Percentiles rank a stretch among this genome's conserved stretches.
These are phyloP conservation scores for Ophiocordyceps camponoti-leonardi DNA, from an alignment of 2,329 filamentous ascomycete species.

Conservation along the genomic window DNA sequence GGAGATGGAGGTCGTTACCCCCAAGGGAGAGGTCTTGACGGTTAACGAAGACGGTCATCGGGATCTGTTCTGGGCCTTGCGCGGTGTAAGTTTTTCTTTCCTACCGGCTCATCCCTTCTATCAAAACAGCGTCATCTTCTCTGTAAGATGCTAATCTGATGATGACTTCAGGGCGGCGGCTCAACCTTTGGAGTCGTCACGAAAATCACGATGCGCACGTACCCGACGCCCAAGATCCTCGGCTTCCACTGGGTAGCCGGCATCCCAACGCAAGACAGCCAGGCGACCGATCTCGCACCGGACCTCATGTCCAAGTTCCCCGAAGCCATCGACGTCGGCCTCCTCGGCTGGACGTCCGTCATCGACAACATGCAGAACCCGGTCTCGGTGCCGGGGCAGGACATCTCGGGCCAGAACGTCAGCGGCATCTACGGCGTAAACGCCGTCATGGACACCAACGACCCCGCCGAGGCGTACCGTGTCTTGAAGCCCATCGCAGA, in stretches of 20 bases:
- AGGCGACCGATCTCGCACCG: not conserved
- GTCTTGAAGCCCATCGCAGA: not conserved
- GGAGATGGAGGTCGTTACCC: slow-evolving; percentile 37
- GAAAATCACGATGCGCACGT: not conserved
- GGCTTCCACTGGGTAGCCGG: not conserved
- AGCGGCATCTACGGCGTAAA: not conserved
- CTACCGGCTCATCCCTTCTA: not conserved
- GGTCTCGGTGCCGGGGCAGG: not conserved
- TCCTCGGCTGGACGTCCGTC: not conserved
- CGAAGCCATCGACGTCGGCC: not conserved
- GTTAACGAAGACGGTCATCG: slow-evolving; percentile 28
- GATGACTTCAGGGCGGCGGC: not conserved
- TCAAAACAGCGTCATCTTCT: not conserved
- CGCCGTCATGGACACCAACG: not conserved
- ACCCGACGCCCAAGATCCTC: not conserved
- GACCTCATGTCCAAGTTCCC: not conserved
- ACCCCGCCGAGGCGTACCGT: not conserved
- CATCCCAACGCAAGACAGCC: not conserved
- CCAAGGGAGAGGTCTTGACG: slow-evolving; percentile 30
- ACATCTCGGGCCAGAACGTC: not conserved
- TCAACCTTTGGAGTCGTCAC: not conserved
- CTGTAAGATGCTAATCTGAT: not conserved
- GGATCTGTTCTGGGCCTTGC: slow-evolving; percentile 39
- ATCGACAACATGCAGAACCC: not conserved
- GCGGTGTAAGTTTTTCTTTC: slow-evolving; percentile 18